These are phyloP conservation scores for Talaromyces nanjingensis DNA, from an alignment of 495 filamentous ascomycete species.

Conservation along the genomic window DNA sequence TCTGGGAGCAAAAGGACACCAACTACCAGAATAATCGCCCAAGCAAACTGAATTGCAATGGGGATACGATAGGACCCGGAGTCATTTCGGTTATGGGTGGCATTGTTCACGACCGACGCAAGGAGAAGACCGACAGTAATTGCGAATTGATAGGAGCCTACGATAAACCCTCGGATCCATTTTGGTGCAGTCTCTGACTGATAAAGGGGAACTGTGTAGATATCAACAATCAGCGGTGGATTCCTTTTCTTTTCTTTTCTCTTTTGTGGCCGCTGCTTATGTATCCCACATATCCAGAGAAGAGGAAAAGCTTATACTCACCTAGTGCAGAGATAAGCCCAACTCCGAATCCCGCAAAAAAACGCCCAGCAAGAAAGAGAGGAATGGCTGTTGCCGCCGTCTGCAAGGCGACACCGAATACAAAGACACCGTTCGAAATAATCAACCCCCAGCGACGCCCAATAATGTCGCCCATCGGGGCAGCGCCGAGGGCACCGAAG, in stretches of 20 bases:
- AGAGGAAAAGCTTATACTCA: constrained; percentile 23
- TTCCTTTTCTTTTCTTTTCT: neutral
- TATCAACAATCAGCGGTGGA: neutral
- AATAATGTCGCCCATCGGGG: constrained; percentile 64
- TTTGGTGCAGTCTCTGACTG: constrained; percentile 76
- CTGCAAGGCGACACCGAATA: constrained; percentile 73
- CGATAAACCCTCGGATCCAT: constrained; percentile 78
- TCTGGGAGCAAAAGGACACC: constrained; percentile 76
- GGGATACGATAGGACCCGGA: constrained; percentile 75
- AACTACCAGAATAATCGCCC: constrained; percentile 65
- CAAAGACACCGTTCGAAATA: constrained; percentile 59
- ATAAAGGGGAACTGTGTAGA: constrained; percentile 61
- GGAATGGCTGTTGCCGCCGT: constrained; percentile 58
- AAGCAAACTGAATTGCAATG: constrained; percentile 72
- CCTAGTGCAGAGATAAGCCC: constrained; percentile 70
- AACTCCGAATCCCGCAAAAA: constrained; percentile 79
- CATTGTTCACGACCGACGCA: constrained; percentile 70
- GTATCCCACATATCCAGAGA: neutral
- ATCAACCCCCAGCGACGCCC: constrained; percentile 71
- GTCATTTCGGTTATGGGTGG: constrained; percentile 55
- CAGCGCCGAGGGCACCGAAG: constrained; percentile 69
- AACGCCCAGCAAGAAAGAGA: constrained; percentile 73
- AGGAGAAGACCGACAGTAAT: constrained; percentile 81
- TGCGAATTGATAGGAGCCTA: constrained; percentile 75
- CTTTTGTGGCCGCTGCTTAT: neutral